Conservation (phyloP, 108 stramenopile genomes). For the Cyclostephanos tholiformis region DNA sequence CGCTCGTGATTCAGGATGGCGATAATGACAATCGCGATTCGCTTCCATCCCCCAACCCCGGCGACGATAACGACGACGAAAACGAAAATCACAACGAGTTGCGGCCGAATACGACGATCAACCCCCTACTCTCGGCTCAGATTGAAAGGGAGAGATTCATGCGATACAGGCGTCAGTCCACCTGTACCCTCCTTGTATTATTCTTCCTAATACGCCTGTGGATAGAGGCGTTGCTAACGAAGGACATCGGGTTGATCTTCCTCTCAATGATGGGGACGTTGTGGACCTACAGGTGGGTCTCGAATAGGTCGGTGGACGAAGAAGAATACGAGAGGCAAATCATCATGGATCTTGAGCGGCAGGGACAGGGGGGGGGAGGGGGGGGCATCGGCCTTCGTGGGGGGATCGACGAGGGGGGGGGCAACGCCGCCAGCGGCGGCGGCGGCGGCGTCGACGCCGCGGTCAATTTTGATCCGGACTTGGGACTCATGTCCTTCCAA, state of each 20-base stretch:
- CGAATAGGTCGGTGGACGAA: conserved; percentile 66
- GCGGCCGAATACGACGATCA: conserved; percentile 17
- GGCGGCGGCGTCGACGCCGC: conserved; percentile 36
- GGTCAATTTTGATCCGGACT: conserved; percentile 53
- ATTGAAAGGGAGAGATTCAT: conserved; percentile 67
- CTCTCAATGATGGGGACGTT: conserved; percentile 68
- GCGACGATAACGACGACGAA: no score
- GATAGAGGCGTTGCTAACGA: conserved; percentile 71
- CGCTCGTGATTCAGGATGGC: neutral
- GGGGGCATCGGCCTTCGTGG: neutral
- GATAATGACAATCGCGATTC: neutral
- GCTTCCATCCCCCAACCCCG: no score
- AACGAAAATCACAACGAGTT: neutral
- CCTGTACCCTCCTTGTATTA: conserved; percentile 63
- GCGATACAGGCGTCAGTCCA: conserved; percentile 65
- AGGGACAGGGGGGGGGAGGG: conserved; percentile 5
- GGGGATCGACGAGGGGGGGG: neutral
- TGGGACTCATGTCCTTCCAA: conserved; percentile 82
- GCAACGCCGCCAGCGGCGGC: neutral
- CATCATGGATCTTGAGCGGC: conserved; percentile 1
- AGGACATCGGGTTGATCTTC: conserved; percentile 65
- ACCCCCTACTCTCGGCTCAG: conserved; percentile 37
- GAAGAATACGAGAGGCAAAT: conserved; percentile 76
- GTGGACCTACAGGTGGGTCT: conserved; percentile 75
- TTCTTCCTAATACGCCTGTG: conserved; percentile 82